Evolutionary conservation across 139 green algal genomes (phyloP), one percentile per base, ranked within the genome.

Genomic region (Chlorella sp.): DNA sequence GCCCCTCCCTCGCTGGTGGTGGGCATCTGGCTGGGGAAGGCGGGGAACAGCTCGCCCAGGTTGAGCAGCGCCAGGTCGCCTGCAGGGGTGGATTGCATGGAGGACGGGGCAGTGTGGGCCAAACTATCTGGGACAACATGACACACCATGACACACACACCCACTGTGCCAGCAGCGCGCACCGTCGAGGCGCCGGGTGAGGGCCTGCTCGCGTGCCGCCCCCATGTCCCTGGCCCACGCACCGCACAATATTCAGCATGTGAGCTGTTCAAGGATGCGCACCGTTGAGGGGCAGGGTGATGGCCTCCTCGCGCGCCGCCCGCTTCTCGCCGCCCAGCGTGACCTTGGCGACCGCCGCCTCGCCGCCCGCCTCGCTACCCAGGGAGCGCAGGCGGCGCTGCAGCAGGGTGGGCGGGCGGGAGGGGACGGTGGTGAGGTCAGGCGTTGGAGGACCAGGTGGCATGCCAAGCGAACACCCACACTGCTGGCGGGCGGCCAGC

Each of bases 241-340:
- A n/a, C n/a, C n/a, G n/a, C n/a, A n/a, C n/a, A n/a, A n/a, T n/a
- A n/a, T n/a, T n/a, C n/a, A n/a, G n/a, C n/a, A n/a, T n/a, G n/a
- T n/a, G n/a, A n/a, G n/a, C n/a, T n/a, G n/a, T n/a, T n/a, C n/a
- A n/a, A n/a, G n/a, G 64, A 41, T 41, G 32, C 30, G 64, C 64
- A 40, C 28, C 72, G 30, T 56, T 78, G 24, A 87, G 56, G n/a
- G 81, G 76, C 85, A 87, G 68, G 30, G 90, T 94, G 83, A 94
- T 94, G 64, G 87, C 88, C 76, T 93, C 91, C 84, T 74, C 88
- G 85, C 93, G 88, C 64, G 88, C 90, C 80, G 88, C 88, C 64
- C 83, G 72, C 32, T 88, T 89, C 32, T 67, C 79, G 64, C 90
- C 76, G 41, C 91, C 87, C 4, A 90, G 84, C 26, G 79, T 90